Evolutionary conservation across 176 grass and related monocot species (phyloP).

Genomic region (Musa itinerans): DNA sequence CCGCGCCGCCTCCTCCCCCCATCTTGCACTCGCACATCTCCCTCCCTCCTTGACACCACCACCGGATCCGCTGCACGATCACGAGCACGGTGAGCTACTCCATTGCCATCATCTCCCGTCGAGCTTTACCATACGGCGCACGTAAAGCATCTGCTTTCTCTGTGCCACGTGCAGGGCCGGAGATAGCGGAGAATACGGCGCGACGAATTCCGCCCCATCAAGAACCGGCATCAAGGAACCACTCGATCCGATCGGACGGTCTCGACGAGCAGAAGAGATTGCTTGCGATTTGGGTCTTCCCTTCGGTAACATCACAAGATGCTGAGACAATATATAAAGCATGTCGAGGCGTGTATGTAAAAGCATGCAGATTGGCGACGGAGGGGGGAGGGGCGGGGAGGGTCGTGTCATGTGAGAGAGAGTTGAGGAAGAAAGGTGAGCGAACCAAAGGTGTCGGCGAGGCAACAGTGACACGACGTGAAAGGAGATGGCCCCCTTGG

Average conservation of each 20-base stretch:
- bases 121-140: conserved; percentile 36
- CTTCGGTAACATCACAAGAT: background rate
- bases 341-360: too few relatives aligned
- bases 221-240: too few relatives aligned
- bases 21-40: background rate
- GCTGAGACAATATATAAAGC: too few relatives aligned
- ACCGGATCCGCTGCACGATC: background rate
- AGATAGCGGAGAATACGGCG: conserved; percentile 2
- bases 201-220: background rate
- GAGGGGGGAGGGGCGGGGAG: too few relatives aligned
- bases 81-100: background rate
- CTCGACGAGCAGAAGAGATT: background rate
- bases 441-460: too few relatives aligned
- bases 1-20: background rate
- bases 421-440: too few relatives aligned
- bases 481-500: too few relatives aligned
- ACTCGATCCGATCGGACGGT: too few relatives aligned
- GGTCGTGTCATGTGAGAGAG: too few relatives aligned
- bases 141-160: conserved; percentile 44
- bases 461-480: too few relatives aligned
- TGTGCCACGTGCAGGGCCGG: conserved; percentile 36
- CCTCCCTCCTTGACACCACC: background rate
- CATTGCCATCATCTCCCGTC: conserved; percentile 22
- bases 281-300: background rate
- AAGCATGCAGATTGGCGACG: too few relatives aligned